phyloP scores from a whole-genome alignment of 1,284 basidiomycete genomes.

The Austropuccinia psidii region DNA sequence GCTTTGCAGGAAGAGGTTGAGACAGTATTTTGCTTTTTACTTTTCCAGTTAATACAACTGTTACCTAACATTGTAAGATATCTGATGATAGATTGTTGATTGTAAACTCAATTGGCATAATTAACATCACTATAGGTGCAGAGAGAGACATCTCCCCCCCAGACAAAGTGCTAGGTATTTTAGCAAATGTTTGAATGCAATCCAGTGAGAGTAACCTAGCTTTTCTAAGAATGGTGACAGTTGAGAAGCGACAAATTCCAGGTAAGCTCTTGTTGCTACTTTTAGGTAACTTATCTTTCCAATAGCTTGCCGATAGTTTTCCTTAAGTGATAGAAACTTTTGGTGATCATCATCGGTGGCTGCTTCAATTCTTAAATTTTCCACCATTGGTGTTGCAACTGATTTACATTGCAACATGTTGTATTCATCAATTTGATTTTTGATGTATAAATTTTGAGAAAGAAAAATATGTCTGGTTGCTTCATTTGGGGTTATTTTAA shows the following conservation, averaged over 20 bases:
- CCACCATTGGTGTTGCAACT: background rate
- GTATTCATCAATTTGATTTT: background rate
- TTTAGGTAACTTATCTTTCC: slow-evolving; percentile 1
- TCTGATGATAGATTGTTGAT: too few species aligned
- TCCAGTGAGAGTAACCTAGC: background rate
- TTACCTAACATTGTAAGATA: too few species aligned
- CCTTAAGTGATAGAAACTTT: background rate
- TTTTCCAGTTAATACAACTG: too few species aligned
- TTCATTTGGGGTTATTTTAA: background rate
- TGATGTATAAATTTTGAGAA: background rate
- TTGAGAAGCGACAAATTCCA: background rate
- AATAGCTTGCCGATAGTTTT: background rate
- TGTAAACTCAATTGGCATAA: too few species aligned
- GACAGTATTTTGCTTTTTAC: too few species aligned
- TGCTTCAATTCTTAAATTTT: background rate
- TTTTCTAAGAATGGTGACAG: background rate
- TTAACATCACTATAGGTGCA: too few species aligned
- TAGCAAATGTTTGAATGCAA: background rate
- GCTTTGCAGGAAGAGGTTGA: too few species aligned
- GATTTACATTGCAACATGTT: background rate
- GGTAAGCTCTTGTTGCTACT: background rate
- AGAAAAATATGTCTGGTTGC: background rate
- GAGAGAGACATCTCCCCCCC: too few species aligned
- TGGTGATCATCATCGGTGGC: background rate
- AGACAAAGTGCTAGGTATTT: too few species aligned